Conservation (phyloP, 1,139 yeast genomes). For the Spathaspora sp. region DNA sequence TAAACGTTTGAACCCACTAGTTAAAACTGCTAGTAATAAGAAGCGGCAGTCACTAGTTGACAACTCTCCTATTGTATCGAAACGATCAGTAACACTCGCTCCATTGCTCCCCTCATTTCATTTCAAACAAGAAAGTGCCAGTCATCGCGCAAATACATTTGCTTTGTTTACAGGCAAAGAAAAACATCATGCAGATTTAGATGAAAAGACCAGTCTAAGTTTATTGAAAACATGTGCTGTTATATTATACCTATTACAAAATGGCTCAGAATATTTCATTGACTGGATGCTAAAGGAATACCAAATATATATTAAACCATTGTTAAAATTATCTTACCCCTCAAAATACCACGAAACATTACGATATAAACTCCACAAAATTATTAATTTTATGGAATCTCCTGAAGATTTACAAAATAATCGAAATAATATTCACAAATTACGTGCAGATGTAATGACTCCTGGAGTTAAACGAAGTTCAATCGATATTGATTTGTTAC, state of each 20-base stretch:
- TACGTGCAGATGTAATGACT: slow-evolving; percentile 39
- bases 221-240: slow-evolving; percentile 38
- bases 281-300: slow-evolving; percentile 24
- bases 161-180: neutral
- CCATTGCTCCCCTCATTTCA: neutral
- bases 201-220: slow-evolving; percentile 8
- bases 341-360: slow-evolving; percentile 21
- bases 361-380: slow-evolving; percentile 27
- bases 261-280: slow-evolving; percentile 36
- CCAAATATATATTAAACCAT: slow-evolving; percentile 7
- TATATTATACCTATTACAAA: slow-evolving; percentile 35
- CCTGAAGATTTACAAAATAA: slow-evolving; percentile 26
- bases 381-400: slow-evolving; percentile 29
- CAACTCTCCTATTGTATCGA: neutral
- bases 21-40: slow-evolving; percentile 3
- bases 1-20: slow-evolving; percentile 13
- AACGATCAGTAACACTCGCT: slow-evolving; percentile 4
- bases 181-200: slow-evolving; percentile 1
- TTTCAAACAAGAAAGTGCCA: neutral
- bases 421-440: slow-evolving; percentile 36
- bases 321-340: slow-evolving; percentile 9
- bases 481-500: slow-evolving; percentile 12
- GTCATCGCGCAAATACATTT: slow-evolving; percentile 8
- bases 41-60: neutral
- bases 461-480: slow-evolving; percentile 31